Evolutionary conservation across 345 rosid genomes (phyloP).

Genomic region (Schrenkiella parvula): DNA sequence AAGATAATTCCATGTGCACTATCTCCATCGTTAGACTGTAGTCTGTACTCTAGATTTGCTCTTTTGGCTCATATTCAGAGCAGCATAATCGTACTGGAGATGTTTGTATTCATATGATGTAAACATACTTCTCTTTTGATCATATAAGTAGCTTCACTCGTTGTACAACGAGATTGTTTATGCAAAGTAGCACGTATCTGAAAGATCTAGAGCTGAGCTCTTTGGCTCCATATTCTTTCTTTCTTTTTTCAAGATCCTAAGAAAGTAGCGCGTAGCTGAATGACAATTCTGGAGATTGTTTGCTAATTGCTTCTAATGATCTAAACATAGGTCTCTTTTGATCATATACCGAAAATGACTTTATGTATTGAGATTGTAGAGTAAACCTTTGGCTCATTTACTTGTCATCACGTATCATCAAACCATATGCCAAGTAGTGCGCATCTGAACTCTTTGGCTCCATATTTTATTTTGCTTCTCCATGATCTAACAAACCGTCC

Average conservation of each 20-base stretch:
- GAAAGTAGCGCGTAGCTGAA: neutral
- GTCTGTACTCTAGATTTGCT: neutral
- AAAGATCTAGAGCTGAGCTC: neutral
- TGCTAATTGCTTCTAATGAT: too few relatives aligned
- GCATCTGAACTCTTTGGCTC: neutral
- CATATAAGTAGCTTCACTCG: neutral
- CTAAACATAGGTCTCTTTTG: neutral
- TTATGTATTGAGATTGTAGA: too few relatives aligned
- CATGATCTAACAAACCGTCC: neutral
- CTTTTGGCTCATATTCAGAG: neutral
- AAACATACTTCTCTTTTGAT: neutral
- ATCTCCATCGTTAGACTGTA: neutral
- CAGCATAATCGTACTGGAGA: neutral
- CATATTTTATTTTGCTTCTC: constrained; percentile 9
- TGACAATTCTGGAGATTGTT: neutral
- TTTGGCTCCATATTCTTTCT: neutral
- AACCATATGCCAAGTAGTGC: neutral
- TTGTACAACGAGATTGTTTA: neutral
- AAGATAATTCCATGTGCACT: neutral
- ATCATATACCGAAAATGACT: too few relatives aligned
- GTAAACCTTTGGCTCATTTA: neutral
- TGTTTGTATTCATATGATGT: neutral
- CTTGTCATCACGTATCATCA: neutral
- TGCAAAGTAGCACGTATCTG: neutral
- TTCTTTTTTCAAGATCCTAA: neutral